A percentile compares a stretch with the other conserved stretches of the same genome.
Conservation (phyloP, 2,329 filamentous ascomycete species). For the Aureobasidium vineae region DNA sequence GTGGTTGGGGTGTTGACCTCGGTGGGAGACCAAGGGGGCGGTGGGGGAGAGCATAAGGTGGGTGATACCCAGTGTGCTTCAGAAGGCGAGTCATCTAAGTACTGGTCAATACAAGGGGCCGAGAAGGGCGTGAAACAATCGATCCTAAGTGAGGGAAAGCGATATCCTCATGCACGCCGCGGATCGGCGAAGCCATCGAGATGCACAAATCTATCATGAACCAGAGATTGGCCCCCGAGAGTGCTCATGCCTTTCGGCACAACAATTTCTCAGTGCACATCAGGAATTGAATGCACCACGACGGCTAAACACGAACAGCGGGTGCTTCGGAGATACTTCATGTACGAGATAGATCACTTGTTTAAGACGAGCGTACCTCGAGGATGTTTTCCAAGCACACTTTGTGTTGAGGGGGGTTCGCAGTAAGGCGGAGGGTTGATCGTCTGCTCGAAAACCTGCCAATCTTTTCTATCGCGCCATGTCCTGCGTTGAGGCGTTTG, state of each 20-base stretch:
- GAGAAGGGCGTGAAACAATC: background rate
- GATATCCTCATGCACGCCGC: background rate
- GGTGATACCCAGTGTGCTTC: background rate
- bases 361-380: background rate
- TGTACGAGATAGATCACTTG: background rate
- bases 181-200: background rate
- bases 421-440: background rate
- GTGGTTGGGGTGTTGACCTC: conserved; percentile 9
- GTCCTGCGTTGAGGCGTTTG: conserved; percentile 11
- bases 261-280: background rate
- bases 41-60: background rate
- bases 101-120: background rate
- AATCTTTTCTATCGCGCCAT: conserved; percentile 10
- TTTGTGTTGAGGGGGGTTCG: background rate
- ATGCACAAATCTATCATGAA: background rate
- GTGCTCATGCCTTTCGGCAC: background rate
- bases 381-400: conserved; percentile 11
- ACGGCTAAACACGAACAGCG: background rate
- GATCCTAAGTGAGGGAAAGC: background rate
- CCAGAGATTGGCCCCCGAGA: background rate
- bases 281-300: background rate
- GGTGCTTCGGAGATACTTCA: background rate
- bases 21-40: conserved; percentile 10
- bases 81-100: background rate
- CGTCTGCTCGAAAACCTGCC: background rate